phyloP scores from a whole-genome alignment of 2,329 filamentous ascomycete species.

The Coniochaeta ligniaria region DNA sequence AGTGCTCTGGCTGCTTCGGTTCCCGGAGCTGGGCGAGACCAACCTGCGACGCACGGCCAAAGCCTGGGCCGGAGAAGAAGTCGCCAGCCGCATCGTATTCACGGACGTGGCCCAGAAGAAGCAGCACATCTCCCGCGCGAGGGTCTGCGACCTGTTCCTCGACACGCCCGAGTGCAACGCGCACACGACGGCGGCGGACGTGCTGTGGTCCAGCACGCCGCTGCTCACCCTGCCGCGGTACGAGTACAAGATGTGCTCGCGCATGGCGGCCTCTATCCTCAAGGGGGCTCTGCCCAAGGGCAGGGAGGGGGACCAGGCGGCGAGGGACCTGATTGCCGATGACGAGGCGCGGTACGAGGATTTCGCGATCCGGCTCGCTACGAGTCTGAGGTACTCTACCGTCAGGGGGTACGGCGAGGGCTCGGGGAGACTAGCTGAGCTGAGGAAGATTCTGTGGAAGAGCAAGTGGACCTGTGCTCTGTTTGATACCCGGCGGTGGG shows the following conservation, averaged over 20 bases:
- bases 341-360: conserved; percentile 82
- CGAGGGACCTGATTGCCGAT: conserved; percentile 66
- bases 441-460: conserved; percentile 76
- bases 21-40: conserved; percentile 85
- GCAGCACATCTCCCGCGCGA: conserved; percentile 84
- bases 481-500: conserved; percentile 90
- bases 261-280: conserved; percentile 94
- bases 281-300: conserved; percentile 76
- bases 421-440: conserved; percentile 64
- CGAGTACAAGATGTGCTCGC: conserved; percentile 97
- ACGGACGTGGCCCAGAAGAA: conserved; percentile 96
- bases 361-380: conserved; percentile 62
- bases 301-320: conserved; percentile 58
- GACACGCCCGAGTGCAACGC: conserved; percentile 98
- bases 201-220: conserved; percentile 93
- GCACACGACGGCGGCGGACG: conserved; percentile 93
- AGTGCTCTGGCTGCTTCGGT: conserved; percentile 91
- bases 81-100: conserved; percentile 83
- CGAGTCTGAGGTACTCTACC: conserved; percentile 51
- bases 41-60: conserved; percentile 76
- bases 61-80: conserved; percentile 76
- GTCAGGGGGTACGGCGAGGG: conserved; percentile 41
- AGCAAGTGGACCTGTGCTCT: conserved; percentile 79
- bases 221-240: conserved; percentile 86
- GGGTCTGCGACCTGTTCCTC: conserved; percentile 89